phyloP scores from a whole-genome alignment of 768 basidiomycete genomes.

The Pleurotus tuoliensis region DNA sequence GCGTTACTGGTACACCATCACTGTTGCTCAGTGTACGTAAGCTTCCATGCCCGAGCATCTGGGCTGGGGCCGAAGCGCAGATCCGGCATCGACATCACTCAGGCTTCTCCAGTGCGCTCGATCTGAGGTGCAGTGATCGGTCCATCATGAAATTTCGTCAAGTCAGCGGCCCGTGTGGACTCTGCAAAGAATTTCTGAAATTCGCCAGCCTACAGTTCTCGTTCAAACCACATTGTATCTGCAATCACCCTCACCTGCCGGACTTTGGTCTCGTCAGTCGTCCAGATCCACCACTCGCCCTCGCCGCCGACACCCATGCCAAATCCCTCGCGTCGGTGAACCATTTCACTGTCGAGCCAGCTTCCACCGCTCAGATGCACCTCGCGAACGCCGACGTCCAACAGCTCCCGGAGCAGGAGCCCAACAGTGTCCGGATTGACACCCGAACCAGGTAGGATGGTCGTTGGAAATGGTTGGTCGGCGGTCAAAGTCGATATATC shows the following conservation, averaged over 20 bases:
- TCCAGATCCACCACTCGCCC: slow-evolving; percentile 68
- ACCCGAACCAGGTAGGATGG: slow-evolving; percentile 74
- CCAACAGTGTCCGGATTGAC: slow-evolving; percentile 58
- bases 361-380: slow-evolving; percentile 72
- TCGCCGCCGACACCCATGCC: slow-evolving; percentile 59
- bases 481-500: background rate
- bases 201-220: background rate
- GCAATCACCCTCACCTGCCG: slow-evolving; percentile 45
- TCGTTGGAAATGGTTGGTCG: slow-evolving; percentile 11
- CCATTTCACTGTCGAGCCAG: slow-evolving; percentile 56
- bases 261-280: slow-evolving; percentile 50
- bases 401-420: slow-evolving; percentile 42
- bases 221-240: slow-evolving; percentile 26
- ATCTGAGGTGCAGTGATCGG: background rate
- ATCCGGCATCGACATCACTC: too few species aligned
- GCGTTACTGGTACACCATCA: background rate
- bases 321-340: slow-evolving; percentile 51
- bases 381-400: slow-evolving; percentile 58
- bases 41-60: background rate
- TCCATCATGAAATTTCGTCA: background rate
- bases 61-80: too few species aligned
- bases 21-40: too few species aligned
- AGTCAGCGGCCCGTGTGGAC: background rate
- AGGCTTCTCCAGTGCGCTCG: too few species aligned
- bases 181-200: background rate